phyloP scores from a whole-genome alignment of 495 filamentous ascomycete species.

The Aspergillus steynii region DNA sequence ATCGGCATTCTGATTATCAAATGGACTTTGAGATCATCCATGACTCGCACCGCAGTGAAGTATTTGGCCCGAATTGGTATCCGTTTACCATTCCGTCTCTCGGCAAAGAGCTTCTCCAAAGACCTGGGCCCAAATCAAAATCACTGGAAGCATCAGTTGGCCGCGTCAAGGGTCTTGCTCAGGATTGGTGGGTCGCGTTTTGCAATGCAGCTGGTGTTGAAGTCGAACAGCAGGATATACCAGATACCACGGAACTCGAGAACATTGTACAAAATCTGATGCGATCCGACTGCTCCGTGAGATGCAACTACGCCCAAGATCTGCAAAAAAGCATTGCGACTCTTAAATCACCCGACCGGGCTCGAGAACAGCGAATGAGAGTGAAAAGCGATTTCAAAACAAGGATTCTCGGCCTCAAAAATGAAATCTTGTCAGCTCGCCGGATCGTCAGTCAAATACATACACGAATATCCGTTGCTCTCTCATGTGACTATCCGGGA shows the following conservation, averaged over 20 bases:
- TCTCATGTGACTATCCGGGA: conserved; percentile 31
- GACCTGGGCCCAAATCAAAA: conserved; percentile 16
- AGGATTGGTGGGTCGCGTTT: neutral
- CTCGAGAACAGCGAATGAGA: neutral
- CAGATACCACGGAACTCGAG: conserved; percentile 33
- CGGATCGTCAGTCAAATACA: conserved; percentile 14
- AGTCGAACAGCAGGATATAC: too few species aligned
- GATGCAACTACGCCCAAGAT: conserved; percentile 40
- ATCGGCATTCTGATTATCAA: conserved; percentile 4
- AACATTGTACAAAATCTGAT: conserved; percentile 29
- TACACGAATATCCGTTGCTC: conserved; percentile 21
- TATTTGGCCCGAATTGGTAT: conserved; percentile 6
- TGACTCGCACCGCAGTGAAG: neutral
- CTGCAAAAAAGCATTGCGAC: conserved; percentile 28
- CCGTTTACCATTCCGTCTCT: conserved; percentile 8
- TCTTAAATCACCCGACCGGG: conserved; percentile 15
- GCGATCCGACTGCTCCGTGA: conserved; percentile 28
- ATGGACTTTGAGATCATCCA: neutral
- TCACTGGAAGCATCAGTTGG: neutral
- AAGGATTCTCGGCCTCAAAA: conserved; percentile 14
- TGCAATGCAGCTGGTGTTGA: neutral
- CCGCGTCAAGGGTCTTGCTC: neutral
- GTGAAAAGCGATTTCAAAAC: neutral
- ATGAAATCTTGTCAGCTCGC: conserved; percentile 13
- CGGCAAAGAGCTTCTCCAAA: conserved; percentile 14